Evolutionary conservation across 2,329 filamentous ascomycete species (phyloP), one percentile per base, ranked within the genome.

Genomic region (Aspergillus sp.): DNA sequence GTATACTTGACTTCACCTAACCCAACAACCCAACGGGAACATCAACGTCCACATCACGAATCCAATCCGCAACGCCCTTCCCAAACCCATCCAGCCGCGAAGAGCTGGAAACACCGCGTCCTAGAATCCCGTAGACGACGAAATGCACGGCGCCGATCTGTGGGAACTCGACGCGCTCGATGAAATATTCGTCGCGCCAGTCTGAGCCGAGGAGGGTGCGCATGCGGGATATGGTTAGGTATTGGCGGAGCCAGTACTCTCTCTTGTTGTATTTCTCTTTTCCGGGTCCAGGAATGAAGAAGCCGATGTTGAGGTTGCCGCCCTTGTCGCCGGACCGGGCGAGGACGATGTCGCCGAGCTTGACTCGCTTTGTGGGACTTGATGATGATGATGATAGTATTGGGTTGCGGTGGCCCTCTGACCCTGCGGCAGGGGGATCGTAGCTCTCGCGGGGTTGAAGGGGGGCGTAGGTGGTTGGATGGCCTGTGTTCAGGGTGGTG

Each of bases 61-160:
- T 63, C 66, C 79, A 84, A 70, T 84, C 81, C 14, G 75, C 79
- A 63, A 83, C 82, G 0, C 81, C 80, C 64, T 84, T 84, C 1
- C 79, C 82, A 61, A 84, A 70, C 11, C 71, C 70, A 69, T 84
- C 82, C 17, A 84, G 60, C 40, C 74, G 64, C 23, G 69, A 74
- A 9, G 77, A 79, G 56, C 80, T 81, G 60, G 79, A 83, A 3
- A 84, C 79, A 0, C 76, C 77, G 0, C 74, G 58, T 0, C 76
- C 78, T 15, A 82, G 64, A 19, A 74, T 71, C 2, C 79, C 80
- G 56, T 81, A 82, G 2, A 82, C 68, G 9, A 82, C 79, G 68
- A 81, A 82, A 61, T 84, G 77, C 19, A 83, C 81, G 0, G 80
- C 80, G 35, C 66, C 66, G 0, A 82, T 72, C 3, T 70, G 63